Conservation (phyloP, 75 land plant genomes). For the Picea sitchensis region DNA sequence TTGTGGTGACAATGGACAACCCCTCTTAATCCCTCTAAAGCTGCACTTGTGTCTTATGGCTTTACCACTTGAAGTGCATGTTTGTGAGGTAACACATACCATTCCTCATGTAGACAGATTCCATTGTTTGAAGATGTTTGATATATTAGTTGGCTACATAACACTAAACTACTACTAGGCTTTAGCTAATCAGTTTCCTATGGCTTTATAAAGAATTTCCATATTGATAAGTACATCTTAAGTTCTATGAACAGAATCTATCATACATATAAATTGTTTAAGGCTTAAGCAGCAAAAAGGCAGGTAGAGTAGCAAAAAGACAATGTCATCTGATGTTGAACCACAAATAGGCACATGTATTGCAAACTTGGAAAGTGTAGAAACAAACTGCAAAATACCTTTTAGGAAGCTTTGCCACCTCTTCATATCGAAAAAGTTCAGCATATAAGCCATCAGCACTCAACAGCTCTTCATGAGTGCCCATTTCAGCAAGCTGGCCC, state of each 20-base stretch:
- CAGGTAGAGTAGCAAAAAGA: background rate
- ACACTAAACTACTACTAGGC: too few relatives aligned
- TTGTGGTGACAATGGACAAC: too few relatives aligned
- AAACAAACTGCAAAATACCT: constrained; percentile 17
- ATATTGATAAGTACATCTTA: background rate
- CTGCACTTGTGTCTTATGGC: too few relatives aligned
- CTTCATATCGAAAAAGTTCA: constrained; percentile 44
- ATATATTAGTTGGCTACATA: too few relatives aligned
- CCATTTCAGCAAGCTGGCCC: constrained; percentile 48
- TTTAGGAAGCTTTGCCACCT: constrained; percentile 41
- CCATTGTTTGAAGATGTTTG: too few relatives aligned
- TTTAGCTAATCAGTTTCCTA: too few relatives aligned
- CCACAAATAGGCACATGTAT: background rate
- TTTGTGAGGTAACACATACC: too few relatives aligned
- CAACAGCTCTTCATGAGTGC: constrained; percentile 46
- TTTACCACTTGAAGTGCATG: too few relatives aligned
- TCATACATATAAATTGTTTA: background rate
- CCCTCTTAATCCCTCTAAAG: too few relatives aligned
- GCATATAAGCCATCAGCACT: constrained; percentile 44
- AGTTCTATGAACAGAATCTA: background rate
- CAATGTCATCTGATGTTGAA: background rate
- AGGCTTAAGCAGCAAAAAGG: background rate
- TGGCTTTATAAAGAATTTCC: background rate
- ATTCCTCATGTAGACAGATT: too few relatives aligned
- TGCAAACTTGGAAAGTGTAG: background rate